Evolutionary conservation across 441 rosid species (phyloP).

Genomic region (Erodium trifolium): DNA sequence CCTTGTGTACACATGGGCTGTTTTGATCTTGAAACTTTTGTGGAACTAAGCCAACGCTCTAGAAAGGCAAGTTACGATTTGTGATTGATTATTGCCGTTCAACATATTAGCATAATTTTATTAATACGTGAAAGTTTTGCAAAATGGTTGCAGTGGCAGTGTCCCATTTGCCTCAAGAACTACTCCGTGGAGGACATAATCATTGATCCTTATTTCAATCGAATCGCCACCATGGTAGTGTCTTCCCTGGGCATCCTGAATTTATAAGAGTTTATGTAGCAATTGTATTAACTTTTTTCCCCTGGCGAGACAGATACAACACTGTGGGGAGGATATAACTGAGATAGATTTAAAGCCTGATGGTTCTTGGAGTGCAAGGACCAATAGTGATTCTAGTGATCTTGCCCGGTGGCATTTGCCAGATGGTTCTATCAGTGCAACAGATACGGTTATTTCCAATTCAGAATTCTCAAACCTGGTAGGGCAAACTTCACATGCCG

Average conservation of each 20-base stretch:
- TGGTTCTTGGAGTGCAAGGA: constrained; percentile 28
- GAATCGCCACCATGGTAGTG: constrained; percentile 24
- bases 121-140: not conserved
- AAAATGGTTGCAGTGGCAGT: constrained; percentile 9
- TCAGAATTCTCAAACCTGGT: constrained; percentile 13
- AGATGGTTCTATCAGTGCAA: constrained; percentile 17
- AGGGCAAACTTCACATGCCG: constrained; percentile 7
- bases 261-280: not conserved
- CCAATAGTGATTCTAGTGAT: constrained; percentile 17
- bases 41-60: constrained; percentile 9
- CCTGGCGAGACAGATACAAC: constrained; percentile 20
- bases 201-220: constrained; percentile 26
- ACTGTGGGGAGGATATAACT: constrained; percentile 26
- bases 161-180: constrained; percentile 13
- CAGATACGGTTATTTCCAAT: constrained; percentile 9
- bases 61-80: constrained; percentile 3
- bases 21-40: constrained; percentile 12
- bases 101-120: not conserved
- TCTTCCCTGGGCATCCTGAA: not conserved
- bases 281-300: not conserved
- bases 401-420: constrained; percentile 27
- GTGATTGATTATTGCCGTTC: not conserved
- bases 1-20: constrained; percentile 12
- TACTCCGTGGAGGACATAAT: constrained; percentile 16
- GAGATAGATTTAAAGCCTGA: constrained; percentile 29